phyloP scores from a whole-genome alignment of 164 flowering plant species.

The Hamamelis virginiana region DNA sequence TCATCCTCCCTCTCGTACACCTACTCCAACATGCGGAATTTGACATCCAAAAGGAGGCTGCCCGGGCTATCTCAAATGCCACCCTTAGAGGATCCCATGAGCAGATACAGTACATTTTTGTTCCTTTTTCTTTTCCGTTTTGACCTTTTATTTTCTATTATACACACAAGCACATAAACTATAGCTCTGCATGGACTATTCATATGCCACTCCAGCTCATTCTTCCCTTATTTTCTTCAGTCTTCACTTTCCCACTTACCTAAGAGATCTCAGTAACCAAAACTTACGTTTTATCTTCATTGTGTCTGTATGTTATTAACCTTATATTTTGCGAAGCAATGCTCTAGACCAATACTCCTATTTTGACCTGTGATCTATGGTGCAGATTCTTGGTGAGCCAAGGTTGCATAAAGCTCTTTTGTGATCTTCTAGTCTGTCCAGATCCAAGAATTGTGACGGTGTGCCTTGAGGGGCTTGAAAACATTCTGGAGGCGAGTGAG shows the following conservation, averaged over 20 bases:
- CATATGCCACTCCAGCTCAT: neutral
- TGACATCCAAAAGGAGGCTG: slow-evolving; percentile 80
- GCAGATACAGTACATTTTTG: slow-evolving; percentile 50
- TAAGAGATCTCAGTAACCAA: too few species aligned
- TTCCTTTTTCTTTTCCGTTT: neutral
- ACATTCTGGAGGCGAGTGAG: slow-evolving; percentile 75
- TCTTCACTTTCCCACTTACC: neutral
- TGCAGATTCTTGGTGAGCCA: slow-evolving; percentile 57
- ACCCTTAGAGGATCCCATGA: slow-evolving; percentile 75
- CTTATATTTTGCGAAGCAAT: neutral
- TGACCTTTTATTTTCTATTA: neutral
- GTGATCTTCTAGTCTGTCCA: slow-evolving; percentile 68
- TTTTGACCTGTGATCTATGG: neutral
- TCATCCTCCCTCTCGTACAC: slow-evolving; percentile 63
- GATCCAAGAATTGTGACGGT: slow-evolving; percentile 74
- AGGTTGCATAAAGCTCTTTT: slow-evolving; percentile 67
- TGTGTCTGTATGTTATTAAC: neutral
- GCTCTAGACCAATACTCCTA: neutral
- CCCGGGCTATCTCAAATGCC: slow-evolving; percentile 81
- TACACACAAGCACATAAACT: neutral
- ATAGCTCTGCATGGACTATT: neutral
- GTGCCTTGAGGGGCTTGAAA: slow-evolving; percentile 82
- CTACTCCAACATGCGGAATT: slow-evolving; percentile 69
- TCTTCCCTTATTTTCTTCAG: neutral
- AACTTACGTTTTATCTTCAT: too few species aligned